Base-by-base conservation (phyloP, 2,329 filamentous ascomycete genomes). In the Talaromyces atroroseus region DNA sequence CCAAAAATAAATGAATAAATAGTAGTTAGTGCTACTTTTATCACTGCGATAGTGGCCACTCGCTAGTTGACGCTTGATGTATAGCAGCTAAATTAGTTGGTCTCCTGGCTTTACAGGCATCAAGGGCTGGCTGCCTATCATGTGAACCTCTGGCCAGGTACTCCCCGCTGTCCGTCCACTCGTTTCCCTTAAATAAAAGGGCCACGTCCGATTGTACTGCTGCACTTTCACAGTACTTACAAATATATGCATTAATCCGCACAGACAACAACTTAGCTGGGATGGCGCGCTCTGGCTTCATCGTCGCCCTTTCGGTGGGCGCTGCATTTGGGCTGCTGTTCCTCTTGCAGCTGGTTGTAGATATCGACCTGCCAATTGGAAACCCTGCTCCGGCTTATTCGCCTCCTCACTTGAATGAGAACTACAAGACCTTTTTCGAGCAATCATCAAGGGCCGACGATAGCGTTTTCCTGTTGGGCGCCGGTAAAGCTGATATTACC, bases 401-500 rank as follows among this genome's bases (percentile, higher is more conserved):
- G 12, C 32, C 16, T 23, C 8, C 10, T 18, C 38, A 23, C 11
- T 18, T 23, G 40, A 26, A 23, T n/a, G 50, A 42, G 18, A 44
- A 20, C 14, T 18, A 54, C 11, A 14, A n/a, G 7, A 23, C 45
- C 1, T 49, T 54, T 40, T 45, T 32, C 11, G 24, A 42, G n/a
- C 45, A 54, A n/a, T 23, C 36, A 14, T 49, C 45, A 29, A 53
- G 53, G 45, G 45, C 45, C 5, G 52, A 55, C 7, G 65, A 70
- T 52, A 71, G 74, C 51, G 71, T 78, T 40, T 88, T 87, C 64
- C 69, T 88, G 7, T 71, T 89, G 20, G 86, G 86, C 21, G 84
- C 86, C 21, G 86, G 86, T 24, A 89, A 87, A 69, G 86, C 82
- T 11, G 86, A 89, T 68, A 86, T 89, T 62, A 89, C 86, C 49